These are phyloP conservation scores for Curvularia eragrostidis DNA, from an alignment of 2,329 filamentous ascomycete species.

Conservation along the genomic window DNA sequence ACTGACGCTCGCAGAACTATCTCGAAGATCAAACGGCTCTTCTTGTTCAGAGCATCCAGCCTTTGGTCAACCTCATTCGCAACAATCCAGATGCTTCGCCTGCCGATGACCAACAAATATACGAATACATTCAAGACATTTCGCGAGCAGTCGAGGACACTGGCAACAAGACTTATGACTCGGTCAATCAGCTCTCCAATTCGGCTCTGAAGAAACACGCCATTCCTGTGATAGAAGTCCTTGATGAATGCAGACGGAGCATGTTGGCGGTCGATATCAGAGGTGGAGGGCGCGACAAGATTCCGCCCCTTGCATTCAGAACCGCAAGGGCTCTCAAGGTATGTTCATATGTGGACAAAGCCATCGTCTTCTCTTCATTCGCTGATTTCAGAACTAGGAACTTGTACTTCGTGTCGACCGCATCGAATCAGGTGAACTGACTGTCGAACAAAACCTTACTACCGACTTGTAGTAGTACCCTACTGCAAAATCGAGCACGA, in stretches of 20 bases:
- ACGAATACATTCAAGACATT: conserved; percentile 73
- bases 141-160: conserved; percentile 74
- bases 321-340: conserved; percentile 81
- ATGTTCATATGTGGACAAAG: background rate
- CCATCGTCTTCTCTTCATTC: background rate
- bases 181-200: conserved; percentile 57
- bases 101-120: conserved; percentile 59
- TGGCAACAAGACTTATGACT: conserved; percentile 66
- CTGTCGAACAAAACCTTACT: conserved; percentile 42
- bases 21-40: conserved; percentile 82
- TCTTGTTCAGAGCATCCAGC: conserved; percentile 80
- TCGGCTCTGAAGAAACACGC: conserved; percentile 60
- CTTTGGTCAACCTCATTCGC: conserved; percentile 74
- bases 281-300: conserved; percentile 66
- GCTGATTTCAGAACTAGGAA: conserved; percentile 41
- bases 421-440: conserved; percentile 50
- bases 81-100: conserved; percentile 43
- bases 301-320: conserved; percentile 87
- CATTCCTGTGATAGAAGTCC: conserved; percentile 60
- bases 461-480: conserved; percentile 36
- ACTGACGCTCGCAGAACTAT: conserved; percentile 64
- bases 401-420: conserved; percentile 52
- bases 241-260: conserved; percentile 69
- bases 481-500: background rate
- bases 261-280: conserved; percentile 68